Evolutionary conservation across 2,329 filamentous ascomycete genomes (phyloP), one percentile per base, ranked within the genome.

Genomic region (Pestalotiopsis sp.): DNA sequence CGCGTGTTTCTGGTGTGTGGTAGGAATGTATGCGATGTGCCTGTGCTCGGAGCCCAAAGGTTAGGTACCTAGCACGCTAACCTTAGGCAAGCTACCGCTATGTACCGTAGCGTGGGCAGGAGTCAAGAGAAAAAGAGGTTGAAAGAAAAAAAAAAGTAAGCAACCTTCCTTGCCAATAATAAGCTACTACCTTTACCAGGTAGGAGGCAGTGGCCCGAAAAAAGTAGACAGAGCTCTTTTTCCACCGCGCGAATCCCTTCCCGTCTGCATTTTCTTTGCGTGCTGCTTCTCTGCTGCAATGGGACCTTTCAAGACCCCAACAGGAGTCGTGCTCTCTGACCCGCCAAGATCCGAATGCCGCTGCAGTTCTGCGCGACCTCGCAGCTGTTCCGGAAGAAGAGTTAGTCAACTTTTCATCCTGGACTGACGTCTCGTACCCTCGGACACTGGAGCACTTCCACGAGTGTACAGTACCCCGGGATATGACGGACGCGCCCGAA

Each of bases 401-500:
- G 31, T 36, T 36, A 36, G 31, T 36, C 7, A 7, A 36, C 31
- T 36, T 36, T 36, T 36, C 41, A 45, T 45, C 41, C 45, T 20
- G 20, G 20, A 17, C 17, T 52, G 17, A 52, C 45, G 17, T 52
- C 31, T 52, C 45, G 45, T 52, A 52, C 45, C 45, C 45, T 52
- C 45, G 45, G 45, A 52, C 45, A 52, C 45, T 52, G 45, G 20
- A 52, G 20, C 45, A 23, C 56, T 27, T 14, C 25, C 57, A 27
- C n/a, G 20, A 27, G 57, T 61, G 25, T 52, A 17, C n/a, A 49
- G 13, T 49, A 52, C 31, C 31, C 31, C 31, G 31, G 38, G 39
- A 36, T 36, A 36, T 36, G 31, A 36, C 31, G n/a, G n/a, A 23
- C 49, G 20, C 68, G 59, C 36, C 65, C 68, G 61, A 69, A 67